phyloP scores from a whole-genome alignment of 352 stramenopile genomes.

The Phytophthora citricola region DNA sequence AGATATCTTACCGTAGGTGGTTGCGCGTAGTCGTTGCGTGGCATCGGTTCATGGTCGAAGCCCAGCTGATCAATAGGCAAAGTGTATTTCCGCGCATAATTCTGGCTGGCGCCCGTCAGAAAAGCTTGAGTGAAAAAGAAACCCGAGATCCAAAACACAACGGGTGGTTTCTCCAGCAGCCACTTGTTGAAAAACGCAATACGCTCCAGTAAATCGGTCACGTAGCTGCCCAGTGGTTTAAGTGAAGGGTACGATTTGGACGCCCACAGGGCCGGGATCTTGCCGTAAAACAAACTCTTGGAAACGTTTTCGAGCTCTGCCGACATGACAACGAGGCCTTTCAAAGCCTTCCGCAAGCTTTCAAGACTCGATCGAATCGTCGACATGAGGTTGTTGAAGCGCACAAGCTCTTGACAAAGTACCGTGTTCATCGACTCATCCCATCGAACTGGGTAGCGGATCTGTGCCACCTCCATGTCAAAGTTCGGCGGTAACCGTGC shows the following conservation, averaged over 20 bases:
- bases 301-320: slow-evolving; percentile 93
- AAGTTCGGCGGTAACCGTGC: slow-evolving; percentile 89
- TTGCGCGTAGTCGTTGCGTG: slow-evolving; percentile 72
- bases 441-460: slow-evolving; percentile 92
- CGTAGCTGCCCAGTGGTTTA: slow-evolving; percentile 92
- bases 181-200: slow-evolving; percentile 92
- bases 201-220: slow-evolving; percentile 91
- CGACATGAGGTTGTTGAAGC: slow-evolving; percentile 94
- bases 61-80: slow-evolving; percentile 91
- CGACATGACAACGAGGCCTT: slow-evolving; percentile 95
- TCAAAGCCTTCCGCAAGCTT: slow-evolving; percentile 91
- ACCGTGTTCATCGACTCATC: slow-evolving; percentile 96
- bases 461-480: slow-evolving; percentile 93
- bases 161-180: slow-evolving; percentile 87
- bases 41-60: slow-evolving; percentile 87
- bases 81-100: slow-evolving; percentile 93
- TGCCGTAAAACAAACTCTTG: slow-evolving; percentile 92
- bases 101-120: slow-evolving; percentile 94
- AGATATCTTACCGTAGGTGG: slow-evolving; percentile 61
- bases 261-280: slow-evolving; percentile 92
- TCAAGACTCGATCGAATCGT: slow-evolving; percentile 87
- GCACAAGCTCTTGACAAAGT: slow-evolving; percentile 93
- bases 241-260: slow-evolving; percentile 93
- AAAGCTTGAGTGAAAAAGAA: slow-evolving; percentile 98
- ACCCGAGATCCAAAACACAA: slow-evolving; percentile 94